Base-by-base conservation (phyloP, 768 basidiomycete species). In the Lactarius evosmus region DNA sequence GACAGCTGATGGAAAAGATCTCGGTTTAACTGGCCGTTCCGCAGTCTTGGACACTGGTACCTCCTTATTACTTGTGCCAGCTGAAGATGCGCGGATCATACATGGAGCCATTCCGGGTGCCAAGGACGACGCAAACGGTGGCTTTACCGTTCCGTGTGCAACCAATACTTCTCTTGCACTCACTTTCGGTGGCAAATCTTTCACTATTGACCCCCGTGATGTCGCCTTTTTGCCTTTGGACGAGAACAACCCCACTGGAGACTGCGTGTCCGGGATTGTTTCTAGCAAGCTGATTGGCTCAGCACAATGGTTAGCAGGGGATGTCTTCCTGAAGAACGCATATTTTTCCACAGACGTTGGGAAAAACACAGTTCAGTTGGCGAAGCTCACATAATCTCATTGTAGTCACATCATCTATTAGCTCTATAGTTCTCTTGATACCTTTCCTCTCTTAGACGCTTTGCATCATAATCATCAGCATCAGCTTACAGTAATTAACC, bases 311-410 rank as follows among this genome's bases (percentile, higher is more conserved):
- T 80, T 93, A 63, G 77, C 87, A 38, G 88, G 88, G 32, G 90
- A 87, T 67, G 85, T 85, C 29, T 90, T 89, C 78, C 75, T 89
- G 70, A 90, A 90, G 81, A 91, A 88, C 69, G 87, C 80, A 0
- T 89, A 88, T 72, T 86, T 87, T 72, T 87, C 86, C 7, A 85
- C 83, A 12, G 77, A 91, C 67, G 82, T 83, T 16, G 72, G 65
- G 12, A 79, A 80, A 68, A 87, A 89, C 71, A 76, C 79, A 44
- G 77, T 89, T 34, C 83, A 80, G 29, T 78, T 89, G 63, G 87
- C 86, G 27, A 79, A 82, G 69, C 77, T 84, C 58, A 75, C 77
- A 12, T 80, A 72, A 66, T 55, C 60, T 30, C n/a, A 22, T 60
- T 29, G 27, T 46, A 59, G 30, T 27, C 29, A 1, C 16, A 52